Evolutionary conservation across 306 rosid species (phyloP).

Genomic region (Glycine soja): DNA sequence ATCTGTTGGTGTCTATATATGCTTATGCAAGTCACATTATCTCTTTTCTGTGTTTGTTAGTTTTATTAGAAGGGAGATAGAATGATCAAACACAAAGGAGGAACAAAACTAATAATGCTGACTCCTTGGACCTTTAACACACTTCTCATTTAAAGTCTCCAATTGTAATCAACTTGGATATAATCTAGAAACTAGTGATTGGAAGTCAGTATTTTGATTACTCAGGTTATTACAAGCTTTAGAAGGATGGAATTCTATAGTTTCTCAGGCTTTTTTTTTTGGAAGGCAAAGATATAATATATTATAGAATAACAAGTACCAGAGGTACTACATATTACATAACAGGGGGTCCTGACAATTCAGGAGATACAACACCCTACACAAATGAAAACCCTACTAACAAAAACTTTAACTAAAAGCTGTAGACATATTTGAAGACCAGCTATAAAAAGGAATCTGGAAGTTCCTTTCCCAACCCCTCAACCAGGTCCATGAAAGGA

Average conservation of each 20-base stretch:
- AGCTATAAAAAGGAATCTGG: too few relatives aligned
- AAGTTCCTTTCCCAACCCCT: too few relatives aligned
- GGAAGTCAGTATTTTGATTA: not conserved
- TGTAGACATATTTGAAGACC: too few relatives aligned
- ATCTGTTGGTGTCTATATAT: constrained; percentile 33
- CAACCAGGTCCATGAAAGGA: too few relatives aligned
- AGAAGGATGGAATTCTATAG: constrained; percentile 14
- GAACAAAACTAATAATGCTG: not conserved
- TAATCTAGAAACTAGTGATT: constrained; percentile 12
- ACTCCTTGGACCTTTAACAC: constrained; percentile 12
- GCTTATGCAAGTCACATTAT: constrained; percentile 4
- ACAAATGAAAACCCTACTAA: too few relatives aligned
- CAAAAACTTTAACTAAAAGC: too few relatives aligned
- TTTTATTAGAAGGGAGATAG: not conserved
- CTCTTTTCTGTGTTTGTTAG: not conserved
- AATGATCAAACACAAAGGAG: constrained; percentile 12
- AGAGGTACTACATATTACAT: too few relatives aligned
- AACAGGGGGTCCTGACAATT: too few relatives aligned
- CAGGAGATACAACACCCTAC: too few relatives aligned
- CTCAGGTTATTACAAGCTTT: constrained; percentile 14
- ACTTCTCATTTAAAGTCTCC: constrained; percentile 24
- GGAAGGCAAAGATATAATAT: too few relatives aligned
- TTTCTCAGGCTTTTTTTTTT: constrained; percentile 8
- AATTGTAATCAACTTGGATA: constrained; percentile 20
- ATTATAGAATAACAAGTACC: too few relatives aligned